Percentiles rank a stretch among this genome's conserved stretches.
Conservation (phyloP, 495 filamentous ascomycete species). For the Aspergillus ostianus region DNA sequence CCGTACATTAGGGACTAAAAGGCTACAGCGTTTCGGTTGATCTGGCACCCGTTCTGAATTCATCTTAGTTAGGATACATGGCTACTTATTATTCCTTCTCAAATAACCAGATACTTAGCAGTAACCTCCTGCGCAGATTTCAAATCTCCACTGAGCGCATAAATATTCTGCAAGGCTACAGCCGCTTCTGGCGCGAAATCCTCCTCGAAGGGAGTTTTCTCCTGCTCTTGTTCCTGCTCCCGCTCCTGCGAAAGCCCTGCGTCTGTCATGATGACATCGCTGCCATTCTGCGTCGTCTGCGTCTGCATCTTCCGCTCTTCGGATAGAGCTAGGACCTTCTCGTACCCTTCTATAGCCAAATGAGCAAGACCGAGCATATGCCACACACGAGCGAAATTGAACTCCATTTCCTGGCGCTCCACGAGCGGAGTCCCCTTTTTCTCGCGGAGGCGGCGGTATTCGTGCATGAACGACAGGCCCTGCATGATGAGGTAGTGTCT, state of each 20-base stretch:
- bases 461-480: slow-evolving; percentile 73
- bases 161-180: slow-evolving; percentile 68
- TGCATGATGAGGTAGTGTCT: slow-evolving; percentile 83
- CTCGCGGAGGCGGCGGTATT: slow-evolving; percentile 65
- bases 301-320: slow-evolving; percentile 32
- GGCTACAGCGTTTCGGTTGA: too few relatives aligned
- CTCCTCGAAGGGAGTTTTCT: slow-evolving; percentile 40
- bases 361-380: slow-evolving; percentile 77
- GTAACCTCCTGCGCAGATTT: slow-evolving; percentile 55
- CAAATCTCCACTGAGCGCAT: slow-evolving; percentile 60
- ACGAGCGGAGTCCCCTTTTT: slow-evolving; percentile 35
- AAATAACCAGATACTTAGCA: slow-evolving; percentile 39
- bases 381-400: slow-evolving; percentile 79
- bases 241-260: slow-evolving; percentile 2
- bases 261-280: slow-evolving; percentile 31
- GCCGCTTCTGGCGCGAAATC: slow-evolving; percentile 74
- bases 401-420: slow-evolving; percentile 79
- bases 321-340: slow-evolving; percentile 51
- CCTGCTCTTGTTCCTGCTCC: neutral
- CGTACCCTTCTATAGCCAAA: slow-evolving; percentile 74
- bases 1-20: too few relatives aligned
- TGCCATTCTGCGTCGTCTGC: slow-evolving; percentile 10
- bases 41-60: too few relatives aligned
- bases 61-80: too few relatives aligned
- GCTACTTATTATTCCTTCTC: neutral